Evolutionary conservation across 192 early-diverging fungal genomes (phyloP), one percentile per base, ranked within the genome.

Genomic region (Gigaspora rosea): DNA sequence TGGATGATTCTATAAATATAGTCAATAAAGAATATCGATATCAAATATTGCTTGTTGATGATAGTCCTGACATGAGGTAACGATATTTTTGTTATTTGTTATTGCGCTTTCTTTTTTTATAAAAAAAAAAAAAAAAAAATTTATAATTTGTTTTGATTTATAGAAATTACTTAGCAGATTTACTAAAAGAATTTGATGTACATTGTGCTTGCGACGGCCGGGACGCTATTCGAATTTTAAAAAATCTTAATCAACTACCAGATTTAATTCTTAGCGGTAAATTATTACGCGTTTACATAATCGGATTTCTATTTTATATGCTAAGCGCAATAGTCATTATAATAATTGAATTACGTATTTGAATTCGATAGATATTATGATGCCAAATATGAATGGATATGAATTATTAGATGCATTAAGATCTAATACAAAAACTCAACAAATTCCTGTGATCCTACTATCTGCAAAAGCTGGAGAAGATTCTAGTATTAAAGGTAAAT

Each of bases 341-440:
- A 62, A 15, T 35, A 65, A 36, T 50, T 80, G 1, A 36, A 20
- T 59, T 41, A 1, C 27, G 8, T 22, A 15, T 13, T 33, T 50
- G 2, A 8, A 12, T 2, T 41, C 7, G 3, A 41, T 76, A 77
- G 88, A 89, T 79, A 80, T 89, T 16, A 87, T 84, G 62, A 91
- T 91, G 90, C 90, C 90, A 6, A 83, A 85, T 8, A 81, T 91
- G 86, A 83, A 89, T 74, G 90, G 90, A 7, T 83, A 84, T 49
- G 82, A 84, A 16, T 74, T 91, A 13, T 70, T 88, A 9, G 80
- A 82, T 68, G 73, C 76, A 7, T 74, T 91, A 20, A 78, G 85
- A 12, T 68, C 57, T 33, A 63, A 84, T n/a, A 57, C 75, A 13
- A 75, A 67, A 10, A 82, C 84, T 5, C 79, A 80, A 73, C 71